Evolutionary conservation across 192 early-diverging fungal genomes (phyloP).

Genomic region (Coemansia sp.): DNA sequence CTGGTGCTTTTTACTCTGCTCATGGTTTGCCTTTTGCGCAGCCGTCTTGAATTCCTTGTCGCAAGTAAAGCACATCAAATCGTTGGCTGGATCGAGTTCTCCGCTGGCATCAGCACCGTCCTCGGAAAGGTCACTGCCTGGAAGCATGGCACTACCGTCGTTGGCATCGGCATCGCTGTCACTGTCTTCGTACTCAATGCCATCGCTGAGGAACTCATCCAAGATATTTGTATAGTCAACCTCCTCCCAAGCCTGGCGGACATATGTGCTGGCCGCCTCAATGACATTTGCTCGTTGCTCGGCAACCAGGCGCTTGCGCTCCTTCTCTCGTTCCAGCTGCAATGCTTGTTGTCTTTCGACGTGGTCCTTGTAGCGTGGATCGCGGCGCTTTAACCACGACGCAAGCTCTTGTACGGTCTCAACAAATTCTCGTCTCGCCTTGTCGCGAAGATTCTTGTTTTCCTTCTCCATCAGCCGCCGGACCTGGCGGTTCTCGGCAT

Average conservation of each 20-base stretch:
- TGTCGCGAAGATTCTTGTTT: slow-evolving; percentile 83
- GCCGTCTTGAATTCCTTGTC: slow-evolving; percentile 86
- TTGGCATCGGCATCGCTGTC: slow-evolving; percentile 16
- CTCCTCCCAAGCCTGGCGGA: slow-evolving; percentile 77
- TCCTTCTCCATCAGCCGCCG: slow-evolving; percentile 90
- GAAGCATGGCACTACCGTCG: slow-evolving; percentile 10
- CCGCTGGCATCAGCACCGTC: slow-evolving; percentile 23
- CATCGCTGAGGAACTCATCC: slow-evolving; percentile 51
- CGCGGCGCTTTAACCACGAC: slow-evolving; percentile 80
- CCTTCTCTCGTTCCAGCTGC: slow-evolving; percentile 61
- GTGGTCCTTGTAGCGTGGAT: slow-evolving; percentile 83
- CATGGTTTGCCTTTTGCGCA: slow-evolving; percentile 83
- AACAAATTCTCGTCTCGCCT: slow-evolving; percentile 73
- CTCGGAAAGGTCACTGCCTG: slow-evolving; percentile 9
- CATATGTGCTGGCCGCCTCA: slow-evolving; percentile 61
- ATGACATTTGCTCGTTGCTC: slow-evolving; percentile 62
- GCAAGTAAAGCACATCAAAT: slow-evolving; percentile 85
- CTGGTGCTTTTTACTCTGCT: slow-evolving; percentile 84
- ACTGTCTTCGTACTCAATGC: slow-evolving; percentile 39
- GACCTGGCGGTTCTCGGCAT: slow-evolving; percentile 78
- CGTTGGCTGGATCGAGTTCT: slow-evolving; percentile 61
- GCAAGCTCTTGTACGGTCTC: slow-evolving; percentile 79
- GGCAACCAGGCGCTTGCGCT: slow-evolving; percentile 64
- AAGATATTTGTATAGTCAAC: slow-evolving; percentile 58
- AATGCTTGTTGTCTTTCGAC: slow-evolving; percentile 60